Percentiles rank a stretch among this genome's conserved stretches.
These are phyloP conservation scores for Polytolypa hystricis DNA, from an alignment of 2,329 filamentous ascomycete species.

Conservation along the genomic window DNA sequence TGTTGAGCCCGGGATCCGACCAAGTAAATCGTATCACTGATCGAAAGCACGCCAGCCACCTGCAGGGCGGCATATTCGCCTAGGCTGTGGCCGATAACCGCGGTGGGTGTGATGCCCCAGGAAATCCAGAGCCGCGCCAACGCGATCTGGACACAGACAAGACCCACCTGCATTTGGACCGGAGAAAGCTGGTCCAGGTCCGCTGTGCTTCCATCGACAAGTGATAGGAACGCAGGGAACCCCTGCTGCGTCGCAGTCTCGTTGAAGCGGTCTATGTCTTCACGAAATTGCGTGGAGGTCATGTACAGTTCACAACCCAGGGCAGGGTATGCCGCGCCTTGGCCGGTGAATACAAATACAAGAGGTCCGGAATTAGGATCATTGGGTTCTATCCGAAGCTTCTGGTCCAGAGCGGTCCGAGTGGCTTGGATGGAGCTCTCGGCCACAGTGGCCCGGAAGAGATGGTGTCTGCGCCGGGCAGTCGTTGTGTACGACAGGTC, in stretches of 20 bases:
- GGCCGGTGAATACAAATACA: constrained; percentile 29
- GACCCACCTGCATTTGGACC: constrained; percentile 28
- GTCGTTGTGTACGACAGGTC: constrained; percentile 53
- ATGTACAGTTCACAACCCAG: constrained; percentile 23
- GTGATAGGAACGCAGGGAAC: constrained; percentile 7
- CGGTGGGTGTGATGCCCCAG: constrained; percentile 17
- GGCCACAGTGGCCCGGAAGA: not conserved
- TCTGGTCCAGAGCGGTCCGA: constrained; percentile 16
- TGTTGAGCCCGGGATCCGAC: constrained; percentile 58
- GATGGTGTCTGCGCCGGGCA: constrained; percentile 42
- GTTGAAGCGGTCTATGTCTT: constrained; percentile 21
- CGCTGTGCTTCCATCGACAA: not conserved
- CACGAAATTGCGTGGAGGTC: constrained; percentile 18
- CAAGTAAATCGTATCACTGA: constrained; percentile 44
- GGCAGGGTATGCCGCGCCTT: constrained; percentile 21
- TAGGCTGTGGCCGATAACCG: constrained; percentile 23
- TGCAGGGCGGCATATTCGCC: constrained; percentile 30
- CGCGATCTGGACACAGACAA: constrained; percentile 32
- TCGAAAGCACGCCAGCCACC: constrained; percentile 24
- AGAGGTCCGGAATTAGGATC: constrained; percentile 9
- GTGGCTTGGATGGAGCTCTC: constrained; percentile 20
- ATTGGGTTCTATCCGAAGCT: not conserved
- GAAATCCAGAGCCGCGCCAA: constrained; percentile 23
- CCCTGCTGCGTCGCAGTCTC: constrained; percentile 17
- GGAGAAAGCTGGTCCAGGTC: constrained; percentile 11